Conservation (phyloP, 257 asterid genomes). For the Solanum neorickii region DNA sequence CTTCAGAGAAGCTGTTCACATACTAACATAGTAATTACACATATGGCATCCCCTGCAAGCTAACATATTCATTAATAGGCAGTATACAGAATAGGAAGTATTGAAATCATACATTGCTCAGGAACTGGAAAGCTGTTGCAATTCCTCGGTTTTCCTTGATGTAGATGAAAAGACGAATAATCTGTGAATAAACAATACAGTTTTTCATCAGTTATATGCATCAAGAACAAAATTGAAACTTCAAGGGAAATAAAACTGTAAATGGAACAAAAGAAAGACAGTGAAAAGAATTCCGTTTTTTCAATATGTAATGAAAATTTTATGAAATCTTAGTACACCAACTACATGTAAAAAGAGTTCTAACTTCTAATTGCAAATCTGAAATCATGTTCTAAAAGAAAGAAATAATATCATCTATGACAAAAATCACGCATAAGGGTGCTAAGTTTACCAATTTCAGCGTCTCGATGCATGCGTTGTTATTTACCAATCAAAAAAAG, state of each 20-base stretch:
- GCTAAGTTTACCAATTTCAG: background rate
- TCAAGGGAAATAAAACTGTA: background rate
- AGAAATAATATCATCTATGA: background rate
- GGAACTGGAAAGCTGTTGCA: constrained; percentile 71
- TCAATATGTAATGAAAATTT: background rate
- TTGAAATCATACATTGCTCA: constrained; percentile 67
- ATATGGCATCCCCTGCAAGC: background rate
- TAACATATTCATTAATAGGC: background rate
- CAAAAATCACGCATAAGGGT: background rate
- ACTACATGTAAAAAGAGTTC: background rate
- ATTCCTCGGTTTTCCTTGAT: constrained; percentile 79
- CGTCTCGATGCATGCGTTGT: background rate
- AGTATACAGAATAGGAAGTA: constrained; percentile 8
- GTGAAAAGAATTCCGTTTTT: background rate
- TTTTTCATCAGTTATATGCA: background rate
- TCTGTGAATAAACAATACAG: constrained; percentile 38
- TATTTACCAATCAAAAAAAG: background rate
- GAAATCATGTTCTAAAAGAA: background rate
- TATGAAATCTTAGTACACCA: background rate
- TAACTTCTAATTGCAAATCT: background rate
- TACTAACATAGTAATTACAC: background rate
- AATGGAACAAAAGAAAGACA: background rate
- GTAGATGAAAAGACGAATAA: constrained; percentile 70
- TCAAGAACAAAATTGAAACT: background rate
- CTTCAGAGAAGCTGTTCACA: background rate